Percentiles rank a stretch among this genome's conserved stretches.
Conservation (phyloP, 768 basidiomycete species). For the Pulveroboletus ravenelii region DNA sequence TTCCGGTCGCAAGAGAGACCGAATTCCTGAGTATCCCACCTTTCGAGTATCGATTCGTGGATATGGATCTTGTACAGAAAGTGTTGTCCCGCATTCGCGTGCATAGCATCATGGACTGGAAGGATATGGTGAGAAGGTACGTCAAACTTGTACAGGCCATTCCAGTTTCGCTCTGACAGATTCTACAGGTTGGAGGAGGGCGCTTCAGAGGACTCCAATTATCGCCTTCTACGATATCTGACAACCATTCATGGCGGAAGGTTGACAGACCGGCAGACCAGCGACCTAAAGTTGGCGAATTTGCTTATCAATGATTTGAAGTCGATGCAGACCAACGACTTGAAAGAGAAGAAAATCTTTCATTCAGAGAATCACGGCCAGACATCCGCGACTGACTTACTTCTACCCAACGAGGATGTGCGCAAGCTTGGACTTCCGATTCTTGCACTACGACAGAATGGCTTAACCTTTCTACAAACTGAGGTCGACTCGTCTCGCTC, state of each 20-base stretch:
- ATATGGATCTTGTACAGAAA: neutral
- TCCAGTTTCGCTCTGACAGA: neutral
- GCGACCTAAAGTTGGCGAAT: neutral
- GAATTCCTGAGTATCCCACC: neutral
- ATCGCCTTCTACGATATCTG: conserved; percentile 43
- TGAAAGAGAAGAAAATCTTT: conserved; percentile 6
- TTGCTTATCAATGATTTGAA: neutral
- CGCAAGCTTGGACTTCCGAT: conserved; percentile 72
- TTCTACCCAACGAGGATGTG: conserved; percentile 70
- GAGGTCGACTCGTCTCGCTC: neutral
- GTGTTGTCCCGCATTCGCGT: neutral
- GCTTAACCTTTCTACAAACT: neutral
- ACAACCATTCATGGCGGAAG: conserved; percentile 52
- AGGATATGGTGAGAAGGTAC: conserved; percentile 6
- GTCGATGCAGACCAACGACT: neutral
- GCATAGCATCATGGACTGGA: conserved; percentile 37
- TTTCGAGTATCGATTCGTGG: neutral
- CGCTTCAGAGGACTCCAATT: conserved; percentile 13
- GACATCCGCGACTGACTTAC: conserved; percentile 46
- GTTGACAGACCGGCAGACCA: neutral
- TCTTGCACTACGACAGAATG: conserved; percentile 36
- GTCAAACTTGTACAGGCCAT: conserved; percentile 44
- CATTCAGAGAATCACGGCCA: conserved; percentile 1
- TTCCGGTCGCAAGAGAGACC: conserved; percentile 5
- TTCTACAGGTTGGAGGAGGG: conserved; percentile 5